Conservation (phyloP, 179 eudicot species). For the Corrigiola litoralis region DNA sequence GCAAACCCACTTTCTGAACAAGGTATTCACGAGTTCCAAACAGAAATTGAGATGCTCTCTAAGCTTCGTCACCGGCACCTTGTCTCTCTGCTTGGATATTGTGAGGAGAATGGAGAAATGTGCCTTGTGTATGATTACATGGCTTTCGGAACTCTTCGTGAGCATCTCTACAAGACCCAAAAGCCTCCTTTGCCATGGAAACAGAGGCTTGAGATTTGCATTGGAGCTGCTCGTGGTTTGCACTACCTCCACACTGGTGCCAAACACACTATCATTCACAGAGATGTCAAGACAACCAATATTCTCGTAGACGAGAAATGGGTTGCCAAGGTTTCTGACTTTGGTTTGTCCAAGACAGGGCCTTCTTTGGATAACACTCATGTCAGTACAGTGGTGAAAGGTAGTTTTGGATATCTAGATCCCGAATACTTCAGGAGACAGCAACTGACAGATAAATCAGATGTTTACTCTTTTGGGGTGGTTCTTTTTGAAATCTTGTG, state of each 20-base stretch:
- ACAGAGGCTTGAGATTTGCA: slow-evolving; percentile 89
- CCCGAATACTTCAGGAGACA: slow-evolving; percentile 92
- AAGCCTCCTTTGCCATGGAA: slow-evolving; percentile 91
- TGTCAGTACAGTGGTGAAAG: slow-evolving; percentile 90
- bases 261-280: slow-evolving; percentile 86
- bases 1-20: slow-evolving; percentile 91
- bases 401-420: slow-evolving; percentile 88
- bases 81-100: slow-evolving; percentile 84
- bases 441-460: slow-evolving; percentile 88
- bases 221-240: slow-evolving; percentile 88
- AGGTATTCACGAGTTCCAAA: slow-evolving; percentile 88
- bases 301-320: slow-evolving; percentile 88
- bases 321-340: slow-evolving; percentile 97
- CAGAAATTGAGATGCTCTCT: slow-evolving; percentile 95
- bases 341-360: slow-evolving; percentile 85
- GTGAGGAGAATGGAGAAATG: slow-evolving; percentile 92
- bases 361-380: slow-evolving; percentile 85
- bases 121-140: slow-evolving; percentile 88
- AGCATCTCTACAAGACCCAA: slow-evolving; percentile 88
- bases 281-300: slow-evolving; percentile 95
- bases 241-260: slow-evolving; percentile 97
- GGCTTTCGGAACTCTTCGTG: slow-evolving; percentile 87
- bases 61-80: slow-evolving; percentile 94
- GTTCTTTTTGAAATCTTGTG: slow-evolving; percentile 87
- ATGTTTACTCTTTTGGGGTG: slow-evolving; percentile 91